A percentile compares a stretch with the other conserved stretches of the same genome.
These are phyloP conservation scores for Penicillium sp. DNA, from an alignment of 2,329 filamentous ascomycete species.

Conservation along the genomic window DNA sequence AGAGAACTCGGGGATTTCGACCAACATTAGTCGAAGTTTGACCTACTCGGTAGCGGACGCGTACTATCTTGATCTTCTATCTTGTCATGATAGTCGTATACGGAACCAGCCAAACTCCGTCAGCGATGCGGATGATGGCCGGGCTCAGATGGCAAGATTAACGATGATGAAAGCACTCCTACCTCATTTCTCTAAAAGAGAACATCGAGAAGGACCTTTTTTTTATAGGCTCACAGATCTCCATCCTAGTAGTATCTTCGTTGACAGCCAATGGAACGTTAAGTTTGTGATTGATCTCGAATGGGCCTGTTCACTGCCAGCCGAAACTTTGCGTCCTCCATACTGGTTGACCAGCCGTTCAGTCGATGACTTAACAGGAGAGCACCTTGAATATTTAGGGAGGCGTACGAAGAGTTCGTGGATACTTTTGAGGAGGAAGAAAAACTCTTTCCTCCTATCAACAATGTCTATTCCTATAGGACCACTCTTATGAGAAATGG, in stretches of 20 bases:
- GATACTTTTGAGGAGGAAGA: constrained; percentile 27
- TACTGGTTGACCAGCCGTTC: constrained; percentile 28
- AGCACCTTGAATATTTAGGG: constrained; percentile 14
- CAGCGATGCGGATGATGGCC: constrained; percentile 31
- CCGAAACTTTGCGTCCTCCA: constrained; percentile 27
- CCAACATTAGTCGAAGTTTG: constrained; percentile 33
- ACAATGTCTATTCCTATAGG: constrained; percentile 4
- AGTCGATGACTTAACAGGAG: constrained; percentile 13
- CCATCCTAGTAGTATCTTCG: constrained; percentile 43
- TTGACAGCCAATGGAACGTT: constrained; percentile 35
- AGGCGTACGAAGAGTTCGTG: constrained; percentile 22
- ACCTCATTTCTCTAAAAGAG: constrained; percentile 32
- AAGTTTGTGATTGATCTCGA: constrained; percentile 34
- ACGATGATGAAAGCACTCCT: constrained; percentile 32
- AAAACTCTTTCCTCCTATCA: neutral
- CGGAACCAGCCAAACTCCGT: constrained; percentile 40
- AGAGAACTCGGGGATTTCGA: constrained; percentile 40
- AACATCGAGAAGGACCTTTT: constrained; percentile 41
- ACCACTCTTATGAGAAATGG: constrained; percentile 27
- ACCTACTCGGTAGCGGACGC: constrained; percentile 38
- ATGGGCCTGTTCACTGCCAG: constrained; percentile 30
- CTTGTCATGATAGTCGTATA: constrained; percentile 40
- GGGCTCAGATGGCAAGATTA: constrained; percentile 35
- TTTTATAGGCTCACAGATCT: constrained; percentile 42
- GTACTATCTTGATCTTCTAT: constrained; percentile 36